Base-by-base conservation (phyloP, 23 red algal genomes). In the Gracilaria domingensis region DNA sequence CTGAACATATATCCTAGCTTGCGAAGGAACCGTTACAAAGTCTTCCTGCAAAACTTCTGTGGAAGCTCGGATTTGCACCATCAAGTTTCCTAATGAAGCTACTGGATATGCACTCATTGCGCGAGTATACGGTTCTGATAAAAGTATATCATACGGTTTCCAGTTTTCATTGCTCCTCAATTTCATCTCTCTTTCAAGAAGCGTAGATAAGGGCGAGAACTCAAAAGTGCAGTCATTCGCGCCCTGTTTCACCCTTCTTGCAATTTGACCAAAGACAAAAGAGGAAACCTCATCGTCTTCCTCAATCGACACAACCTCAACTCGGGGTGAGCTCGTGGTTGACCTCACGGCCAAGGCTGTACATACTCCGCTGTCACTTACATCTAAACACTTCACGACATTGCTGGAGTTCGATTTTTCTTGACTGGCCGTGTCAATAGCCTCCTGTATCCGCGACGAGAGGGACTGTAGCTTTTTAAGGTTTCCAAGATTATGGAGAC, bases 201-300 rank as follows among this genome's bases (percentile, higher is more conserved):
- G 29, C 56, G 42, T 5, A 57, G 73, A 90, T 6, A 90, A 24
- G 11, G 87, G 75, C 18, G 53, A 30, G 18, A 65, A 79, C 64
- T 80, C 56, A 25, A 80, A 56, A 28, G 54, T 34, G 48, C 71
- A 53, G 26, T 45, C 54, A 50, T 80, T 75, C 26, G 40, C 45
- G 51, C 53, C 75, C 50, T n/a, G 24, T 48, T 44, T 90, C 21
- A 67, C 72, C 33, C 58, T 56, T n/a, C 32, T 36, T 66, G 71
- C 71, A 33, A 90, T 74, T 81, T 90, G 87, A 26, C 58, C 57
- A 50, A 77, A 90, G 17, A 90, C 44, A 26, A 90, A 90, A 50
- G 87, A 70, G 28, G 87, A 90, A 12, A 90, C 57, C 66, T 90
- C 71, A 47, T 56, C 49, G 55, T 90, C 87, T 32, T 90, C 87